phyloP scores from a whole-genome alignment of 2,329 filamentous ascomycete genomes.

The Colletotrichum filicis region DNA sequence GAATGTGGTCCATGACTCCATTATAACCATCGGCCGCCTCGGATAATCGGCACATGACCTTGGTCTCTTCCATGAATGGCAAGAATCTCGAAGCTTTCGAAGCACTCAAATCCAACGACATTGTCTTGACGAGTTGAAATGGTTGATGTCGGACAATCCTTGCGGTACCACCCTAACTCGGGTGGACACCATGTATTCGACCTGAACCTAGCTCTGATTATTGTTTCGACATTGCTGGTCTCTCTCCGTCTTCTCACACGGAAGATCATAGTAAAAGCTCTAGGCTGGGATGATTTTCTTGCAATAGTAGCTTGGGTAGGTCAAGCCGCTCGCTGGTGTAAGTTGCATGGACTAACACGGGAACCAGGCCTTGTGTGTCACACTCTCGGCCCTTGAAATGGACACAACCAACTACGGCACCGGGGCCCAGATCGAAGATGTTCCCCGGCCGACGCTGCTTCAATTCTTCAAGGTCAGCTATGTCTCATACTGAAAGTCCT shows the following conservation, averaged over 20 bases:
- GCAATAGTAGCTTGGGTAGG: conserved; percentile 26
- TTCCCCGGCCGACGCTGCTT: conserved; percentile 8
- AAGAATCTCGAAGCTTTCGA: neutral
- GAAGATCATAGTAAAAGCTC: conserved; percentile 12
- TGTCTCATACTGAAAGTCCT: too few species aligned
- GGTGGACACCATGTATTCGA: conserved; percentile 28
- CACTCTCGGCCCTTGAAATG: conserved; percentile 27
- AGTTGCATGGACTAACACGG: neutral
- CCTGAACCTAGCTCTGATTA: conserved; percentile 27
- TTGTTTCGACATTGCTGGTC: conserved; percentile 24
- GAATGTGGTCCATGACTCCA: neutral
- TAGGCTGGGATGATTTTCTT: conserved; percentile 29
- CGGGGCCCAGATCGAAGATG: conserved; percentile 20
- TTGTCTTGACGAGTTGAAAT: neutral
- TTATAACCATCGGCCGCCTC: conserved; percentile 15
- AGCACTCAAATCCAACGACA: neutral
- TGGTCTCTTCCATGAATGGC: neutral
- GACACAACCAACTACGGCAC: conserved; percentile 27
- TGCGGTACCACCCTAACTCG: conserved; percentile 18
- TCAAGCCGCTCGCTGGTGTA: rapidly evolving
- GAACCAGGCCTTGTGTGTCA: conserved; percentile 9
- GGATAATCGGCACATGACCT: neutral
- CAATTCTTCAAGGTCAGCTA: conserved; percentile 17
- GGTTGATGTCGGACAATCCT: neutral
- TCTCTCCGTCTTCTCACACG: conserved; percentile 19